phyloP scores from a whole-genome alignment of 441 rosid species.

The Jatropha multifida region DNA sequence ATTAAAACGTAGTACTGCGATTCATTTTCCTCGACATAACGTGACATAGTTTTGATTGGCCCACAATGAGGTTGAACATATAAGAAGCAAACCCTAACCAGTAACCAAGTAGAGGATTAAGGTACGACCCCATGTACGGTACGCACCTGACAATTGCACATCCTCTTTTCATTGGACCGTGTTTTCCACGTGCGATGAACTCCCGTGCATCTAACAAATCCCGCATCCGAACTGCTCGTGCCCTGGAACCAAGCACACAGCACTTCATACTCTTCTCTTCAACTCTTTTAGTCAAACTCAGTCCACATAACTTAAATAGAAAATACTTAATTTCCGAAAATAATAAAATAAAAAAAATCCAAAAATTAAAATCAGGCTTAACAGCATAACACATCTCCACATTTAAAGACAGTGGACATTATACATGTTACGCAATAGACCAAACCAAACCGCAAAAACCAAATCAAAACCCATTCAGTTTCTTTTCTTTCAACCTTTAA shows the following conservation, averaged over 20 bases:
- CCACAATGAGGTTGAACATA: not conserved
- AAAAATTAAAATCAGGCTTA: not conserved
- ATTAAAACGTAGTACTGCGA: too few relatives aligned
- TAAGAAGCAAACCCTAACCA: conserved; percentile 13
- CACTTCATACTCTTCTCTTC: not conserved
- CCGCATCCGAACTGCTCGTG: conserved; percentile 6
- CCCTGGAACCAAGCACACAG: conserved; percentile 11
- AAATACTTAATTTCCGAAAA: not conserved
- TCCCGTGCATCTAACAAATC: conserved; percentile 6
- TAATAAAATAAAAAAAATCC: not conserved
- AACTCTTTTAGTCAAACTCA: conserved; percentile 26
- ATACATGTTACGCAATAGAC: conserved; percentile 1
- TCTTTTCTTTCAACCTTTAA: not conserved
- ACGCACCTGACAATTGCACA: conserved; percentile 19
- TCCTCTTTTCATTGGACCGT: conserved; percentile 24
- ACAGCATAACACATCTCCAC: not conserved
- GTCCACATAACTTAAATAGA: conserved; percentile 3
- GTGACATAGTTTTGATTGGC: not conserved
- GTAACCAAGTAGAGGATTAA: conserved; percentile 16
- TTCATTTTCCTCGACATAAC: not conserved
- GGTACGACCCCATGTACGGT: conserved; percentile 40
- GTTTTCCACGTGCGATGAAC: conserved; percentile 5
- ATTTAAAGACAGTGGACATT: not conserved
- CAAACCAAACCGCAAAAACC: not conserved
- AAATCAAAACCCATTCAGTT: not conserved